Base-by-base conservation (phyloP, 768 basidiomycete genomes). In the Gyrodon lividus region DNA sequence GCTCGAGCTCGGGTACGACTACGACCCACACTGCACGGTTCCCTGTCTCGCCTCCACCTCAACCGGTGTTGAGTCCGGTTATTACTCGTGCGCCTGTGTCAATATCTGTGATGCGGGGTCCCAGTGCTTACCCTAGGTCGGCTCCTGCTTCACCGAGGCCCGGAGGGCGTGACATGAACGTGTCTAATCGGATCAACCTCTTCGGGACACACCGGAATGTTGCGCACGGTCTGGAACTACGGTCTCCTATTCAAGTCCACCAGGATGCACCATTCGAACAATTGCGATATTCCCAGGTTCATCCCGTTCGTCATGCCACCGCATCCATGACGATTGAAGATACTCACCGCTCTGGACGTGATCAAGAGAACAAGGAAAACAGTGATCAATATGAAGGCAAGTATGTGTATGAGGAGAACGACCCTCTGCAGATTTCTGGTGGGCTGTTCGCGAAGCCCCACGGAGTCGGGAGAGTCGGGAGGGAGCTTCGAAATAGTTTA, bases 401-500 rank as follows among this genome's bases (percentile, higher is more conserved):
- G 28, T 56, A 60, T 34, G 31, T 44, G 19, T 52, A 54, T 35
- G 48, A 50, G 19, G 58, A 61, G 30, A 51, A 54, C 24, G 59
- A 68, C n/a, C 50, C 60, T 1, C 46, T 47, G 5, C 58, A 62
- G 28, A 17, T 52, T 1, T 50, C 67, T 45, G 68, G 65, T 10
- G 73, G 72, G 13, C 52, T 72, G 22, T 68, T 72, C 30, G 62
- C 59, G 24, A 68, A 63, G 22, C 64, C 45, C 54, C 72, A 43
- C 14, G 57, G 58, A 42, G 67, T 61, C 45, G 69, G 65, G 17
- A 57, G 55, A 24, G 61, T 74, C 17, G 74, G 74, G n/a, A 77
- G 74, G 55, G 79, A 82, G 51, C 74, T 79, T 64, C 78, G 78
- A 9, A 86, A 80, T 54, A 73, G 81, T 33, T 43, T 78, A 19